Conservation (phyloP, 1,139 yeast species). For the Suhomyces taliae region DNA sequence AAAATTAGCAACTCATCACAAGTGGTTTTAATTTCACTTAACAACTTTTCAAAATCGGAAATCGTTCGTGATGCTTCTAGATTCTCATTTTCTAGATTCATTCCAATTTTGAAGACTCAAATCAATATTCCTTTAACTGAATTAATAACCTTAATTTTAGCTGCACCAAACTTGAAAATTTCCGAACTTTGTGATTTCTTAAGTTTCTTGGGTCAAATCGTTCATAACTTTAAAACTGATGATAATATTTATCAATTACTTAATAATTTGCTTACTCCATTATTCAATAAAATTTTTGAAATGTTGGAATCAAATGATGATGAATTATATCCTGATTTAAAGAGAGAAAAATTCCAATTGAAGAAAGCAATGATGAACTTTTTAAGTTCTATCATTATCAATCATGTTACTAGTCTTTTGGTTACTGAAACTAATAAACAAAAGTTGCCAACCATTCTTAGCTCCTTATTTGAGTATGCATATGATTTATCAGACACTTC, state of each 20-base stretch:
- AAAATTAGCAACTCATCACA: constrained; percentile 75
- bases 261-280: constrained; percentile 70
- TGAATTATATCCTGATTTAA: constrained; percentile 45
- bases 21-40: constrained; percentile 81
- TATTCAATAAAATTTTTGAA: constrained; percentile 63
- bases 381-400: constrained; percentile 67
- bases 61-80: constrained; percentile 82
- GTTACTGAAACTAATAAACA: constrained; percentile 65
- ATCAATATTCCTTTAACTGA: constrained; percentile 65
- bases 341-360: constrained; percentile 60
- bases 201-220: constrained; percentile 83
- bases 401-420: constrained; percentile 77
- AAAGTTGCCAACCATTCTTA: constrained; percentile 62
- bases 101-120: constrained; percentile 58
- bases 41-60: constrained; percentile 66
- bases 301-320: constrained; percentile 36
- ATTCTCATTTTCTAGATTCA: constrained; percentile 82
- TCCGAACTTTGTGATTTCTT: constrained; percentile 78
- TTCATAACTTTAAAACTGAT: constrained; percentile 71
- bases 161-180: constrained; percentile 59
- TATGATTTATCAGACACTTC: constrained; percentile 54
- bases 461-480: constrained; percentile 65
- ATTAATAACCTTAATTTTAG: constrained; percentile 69
- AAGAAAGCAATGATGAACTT: constrained; percentile 72
- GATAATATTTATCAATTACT: constrained; percentile 71